Conservation (phyloP, 2,329 filamentous ascomycete genomes). For the Didymella sp. region DNA sequence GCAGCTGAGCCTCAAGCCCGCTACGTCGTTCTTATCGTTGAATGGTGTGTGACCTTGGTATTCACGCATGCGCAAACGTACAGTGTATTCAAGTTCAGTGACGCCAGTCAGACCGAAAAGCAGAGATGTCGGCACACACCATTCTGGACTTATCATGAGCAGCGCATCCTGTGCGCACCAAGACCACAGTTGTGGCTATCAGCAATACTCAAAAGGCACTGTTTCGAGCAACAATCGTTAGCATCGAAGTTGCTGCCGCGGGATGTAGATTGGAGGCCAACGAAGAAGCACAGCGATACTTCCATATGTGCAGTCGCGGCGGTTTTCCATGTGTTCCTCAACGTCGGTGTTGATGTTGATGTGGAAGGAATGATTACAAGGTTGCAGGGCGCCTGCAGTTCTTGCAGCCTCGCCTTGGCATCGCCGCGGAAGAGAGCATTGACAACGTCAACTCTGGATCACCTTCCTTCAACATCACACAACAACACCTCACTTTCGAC, state of each 20-base stretch:
- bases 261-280: too few relatives aligned
- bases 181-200: too few relatives aligned
- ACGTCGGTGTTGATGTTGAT: neutral
- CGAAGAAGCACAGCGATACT: neutral
- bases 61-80: neutral
- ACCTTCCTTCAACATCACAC: constrained; percentile 11
- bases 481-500: neutral
- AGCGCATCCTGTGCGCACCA: too few relatives aligned
- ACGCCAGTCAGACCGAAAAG: too few relatives aligned
- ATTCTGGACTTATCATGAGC: too few relatives aligned
- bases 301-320: neutral
- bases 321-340: neutral
- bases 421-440: constrained; percentile 20
- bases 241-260: too few relatives aligned
- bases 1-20: neutral
- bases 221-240: too few relatives aligned
- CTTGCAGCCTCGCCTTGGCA: constrained; percentile 14
- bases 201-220: too few relatives aligned
- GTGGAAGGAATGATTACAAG: neutral
- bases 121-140: too few relatives aligned
- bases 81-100: too few relatives aligned
- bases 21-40: neutral
- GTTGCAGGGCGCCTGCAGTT: neutral
- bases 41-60: neutral
- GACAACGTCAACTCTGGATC: constrained; percentile 3